Evolutionary conservation across 2,329 filamentous ascomycete species (phyloP), one percentile per base, ranked within the genome.

Genomic region (Chaetomium olivaceum): DNA sequence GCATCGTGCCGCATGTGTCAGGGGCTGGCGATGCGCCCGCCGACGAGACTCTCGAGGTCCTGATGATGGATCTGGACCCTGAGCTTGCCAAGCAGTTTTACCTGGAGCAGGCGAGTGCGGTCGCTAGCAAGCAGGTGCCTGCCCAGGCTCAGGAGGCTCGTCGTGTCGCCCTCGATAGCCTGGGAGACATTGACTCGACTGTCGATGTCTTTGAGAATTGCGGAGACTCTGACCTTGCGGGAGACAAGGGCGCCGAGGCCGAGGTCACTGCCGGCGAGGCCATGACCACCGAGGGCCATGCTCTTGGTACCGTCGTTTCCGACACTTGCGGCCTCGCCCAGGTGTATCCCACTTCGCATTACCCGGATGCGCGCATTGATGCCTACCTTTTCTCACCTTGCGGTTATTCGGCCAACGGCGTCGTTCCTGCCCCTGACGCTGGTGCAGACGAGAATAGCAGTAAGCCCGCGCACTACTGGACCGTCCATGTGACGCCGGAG

Each of bases 301-400:
- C 93, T 19, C 85, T 99, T 55, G 95, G 95, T 58, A 95, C 92
- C 3, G 89, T 97, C 51, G 93, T 99, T 56, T 95, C 94, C 19
- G 91, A 98, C 72, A 85, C 85, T 67, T 98, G 92, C 77, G 95
- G 95, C 59, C 85, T 99, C 57, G 90, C 93, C 21, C 89, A 93
- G 68, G 89, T 99, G 67, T 99, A 98, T 74, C 91, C 95, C 5
- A 88, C 87, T 54, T 88, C 88, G 66, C 89, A 90, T 77, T 98
- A 97, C 76, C 93, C 95, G 0, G 94, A 97, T 72, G 91, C 95
- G 25, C 91, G 92, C 66, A 92, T 99, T 71, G 95, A 99, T 73
- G 92, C 95, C 25, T 99, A 98, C 77, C 86, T 97, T 62, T 99
- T 99, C 82, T 93, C 91, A 0, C 95, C 95, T 0, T 99, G 95